Evolutionary conservation across 257 asterid genomes (phyloP).

Genomic region (Petunia secreta): DNA sequence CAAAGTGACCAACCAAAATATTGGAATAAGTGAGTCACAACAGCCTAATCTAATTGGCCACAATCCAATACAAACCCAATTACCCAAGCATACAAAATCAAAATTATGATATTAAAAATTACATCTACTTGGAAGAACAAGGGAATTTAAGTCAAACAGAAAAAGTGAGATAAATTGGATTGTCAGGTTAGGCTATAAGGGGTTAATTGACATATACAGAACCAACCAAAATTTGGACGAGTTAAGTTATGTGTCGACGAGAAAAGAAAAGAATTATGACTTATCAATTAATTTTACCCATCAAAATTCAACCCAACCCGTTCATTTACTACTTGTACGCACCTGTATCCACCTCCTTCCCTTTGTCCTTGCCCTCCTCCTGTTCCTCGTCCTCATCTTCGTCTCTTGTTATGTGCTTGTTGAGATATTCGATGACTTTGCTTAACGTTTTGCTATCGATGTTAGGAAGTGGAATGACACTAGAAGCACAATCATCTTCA

Average conservation of each 20-base stretch:
- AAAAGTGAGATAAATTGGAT: too few relatives aligned
- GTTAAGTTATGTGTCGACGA: too few relatives aligned
- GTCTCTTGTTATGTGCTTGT: constrained; percentile 16
- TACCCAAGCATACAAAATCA: neutral
- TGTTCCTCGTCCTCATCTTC: neutral
- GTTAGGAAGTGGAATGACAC: constrained; percentile 28
- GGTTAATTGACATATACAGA: too few relatives aligned
- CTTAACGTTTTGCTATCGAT: constrained; percentile 23
- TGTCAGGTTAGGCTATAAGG: too few relatives aligned
- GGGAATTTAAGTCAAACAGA: neutral
- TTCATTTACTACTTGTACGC: neutral
- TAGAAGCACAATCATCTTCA: constrained; percentile 17
- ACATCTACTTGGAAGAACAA: too few relatives aligned
- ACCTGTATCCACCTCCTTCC: constrained; percentile 5
- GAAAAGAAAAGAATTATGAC: too few relatives aligned
- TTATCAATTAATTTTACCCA: too few relatives aligned
- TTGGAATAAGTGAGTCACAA: neutral
- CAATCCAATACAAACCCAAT: neutral
- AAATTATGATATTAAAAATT: neutral
- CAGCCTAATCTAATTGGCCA: neutral
- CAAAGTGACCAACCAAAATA: neutral
- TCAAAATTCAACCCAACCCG: neutral
- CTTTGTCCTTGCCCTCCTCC: neutral
- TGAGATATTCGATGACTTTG: constrained; percentile 22
- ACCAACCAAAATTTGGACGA: too few relatives aligned